Base-by-base conservation (phyloP, 441 rosid species). In the Dalechampia spathulata region DNA sequence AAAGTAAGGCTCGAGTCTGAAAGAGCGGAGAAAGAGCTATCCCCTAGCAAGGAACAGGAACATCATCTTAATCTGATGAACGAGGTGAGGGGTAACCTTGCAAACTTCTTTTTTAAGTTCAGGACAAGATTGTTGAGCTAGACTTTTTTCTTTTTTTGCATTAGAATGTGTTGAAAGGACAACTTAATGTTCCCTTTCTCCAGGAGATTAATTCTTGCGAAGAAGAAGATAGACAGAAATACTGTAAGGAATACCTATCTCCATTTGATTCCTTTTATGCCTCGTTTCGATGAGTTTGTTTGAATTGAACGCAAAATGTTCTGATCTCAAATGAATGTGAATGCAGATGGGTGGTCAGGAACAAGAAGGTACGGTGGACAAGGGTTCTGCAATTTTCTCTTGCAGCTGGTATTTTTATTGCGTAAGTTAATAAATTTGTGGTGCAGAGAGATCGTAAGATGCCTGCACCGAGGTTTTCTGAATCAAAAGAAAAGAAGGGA, bases 331-430 rank as follows among this genome's bases (percentile, higher is more conserved):
- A 26, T 58, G 14, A 52, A 10, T 58, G 63, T 68, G 64, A 61
- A 59, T 61, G 76, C 76, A 92, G 90, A 74, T 68, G 74, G 75
- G 58, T 83, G 78, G 81, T 75, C 90, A 27, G 69, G 53, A 57
- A 78, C 90, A 73, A 84, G 86, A 11, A 81, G 88, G 97, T 83
- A 65, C 64, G 59, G 23, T 36, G 45, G 7, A 45, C 52, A 20
- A 37, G 20, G 34, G 34, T 34, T 34, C 10, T 34, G 13, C 32
- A 25, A 9, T 28, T 25, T 39, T 52, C 37, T 63, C 37, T 48
- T 37, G 49, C 48, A 39, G 23, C 49, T 54, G 36, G 49, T 51
- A 15, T 23, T 46, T 41, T 36, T 13, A 2, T 61, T 34, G 13
- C n/a, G n/a, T n/a, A 41, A 60, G 50, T 53, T 63, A 22, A 60